Conservation (phyloP, 345 rosid genomes). For the Arabidopsis suecica region DNA sequence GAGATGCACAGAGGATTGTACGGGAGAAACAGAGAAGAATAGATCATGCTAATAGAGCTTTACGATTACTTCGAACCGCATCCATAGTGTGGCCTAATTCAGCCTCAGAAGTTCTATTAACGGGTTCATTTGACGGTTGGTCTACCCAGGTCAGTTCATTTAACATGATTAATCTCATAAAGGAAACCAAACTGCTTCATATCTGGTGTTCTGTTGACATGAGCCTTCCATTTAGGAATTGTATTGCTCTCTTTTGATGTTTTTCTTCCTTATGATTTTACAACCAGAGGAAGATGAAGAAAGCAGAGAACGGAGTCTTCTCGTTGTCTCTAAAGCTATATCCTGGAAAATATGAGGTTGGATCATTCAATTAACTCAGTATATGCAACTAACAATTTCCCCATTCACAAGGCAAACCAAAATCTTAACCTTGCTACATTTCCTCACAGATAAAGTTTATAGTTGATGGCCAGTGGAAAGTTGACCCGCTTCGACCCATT, state of each 20-base stretch:
- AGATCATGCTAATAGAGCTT: slow-evolving; percentile 68
- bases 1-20: slow-evolving; percentile 73
- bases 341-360: slow-evolving; percentile 93
- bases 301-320: slow-evolving; percentile 69
- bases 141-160: slow-evolving; percentile 67
- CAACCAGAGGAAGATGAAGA: slow-evolving; percentile 88
- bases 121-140: slow-evolving; percentile 98
- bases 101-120: slow-evolving; percentile 80
- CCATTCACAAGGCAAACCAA: not conserved
- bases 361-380: slow-evolving; percentile 9
- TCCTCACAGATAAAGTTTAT: slow-evolving; percentile 80
- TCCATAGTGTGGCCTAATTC: slow-evolving; percentile 86
- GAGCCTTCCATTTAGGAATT: not conserved
- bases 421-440: slow-evolving; percentile 25
- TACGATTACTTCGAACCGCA: slow-evolving; percentile 64
- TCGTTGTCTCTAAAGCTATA: slow-evolving; percentile 70
- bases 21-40: slow-evolving; percentile 77
- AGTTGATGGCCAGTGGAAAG: slow-evolving; percentile 93
- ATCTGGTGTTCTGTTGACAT: slow-evolving; percentile 17
- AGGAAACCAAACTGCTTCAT: slow-evolving; percentile 14
- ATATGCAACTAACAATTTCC: not conserved
- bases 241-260: not conserved
- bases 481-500: slow-evolving; percentile 90
- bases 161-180: not conserved
- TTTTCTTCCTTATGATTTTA: slow-evolving; percentile 9